Conservation (phyloP, 2,329 filamentous ascomycete species). For the Fusarium albosuccineum region DNA sequence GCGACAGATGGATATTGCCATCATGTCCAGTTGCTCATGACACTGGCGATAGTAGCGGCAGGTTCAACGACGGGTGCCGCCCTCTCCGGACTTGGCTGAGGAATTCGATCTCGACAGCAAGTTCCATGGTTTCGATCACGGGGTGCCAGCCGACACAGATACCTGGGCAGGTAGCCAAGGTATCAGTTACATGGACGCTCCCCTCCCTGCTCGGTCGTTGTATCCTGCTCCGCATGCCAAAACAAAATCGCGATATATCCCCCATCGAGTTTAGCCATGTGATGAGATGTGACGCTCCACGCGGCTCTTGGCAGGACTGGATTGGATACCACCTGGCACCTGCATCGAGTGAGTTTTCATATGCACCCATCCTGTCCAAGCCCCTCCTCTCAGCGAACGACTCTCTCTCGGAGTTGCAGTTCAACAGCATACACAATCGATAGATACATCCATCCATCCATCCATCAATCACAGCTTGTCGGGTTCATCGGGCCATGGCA, state of each 20-base stretch:
- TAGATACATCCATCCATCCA: too few species aligned
- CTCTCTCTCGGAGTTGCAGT: too few species aligned
- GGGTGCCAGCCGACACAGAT: too few species aligned
- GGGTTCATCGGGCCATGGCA: too few species aligned
- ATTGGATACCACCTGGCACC: slow-evolving; percentile 24
- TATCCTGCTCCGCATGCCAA: slow-evolving; percentile 28
- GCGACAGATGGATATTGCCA: not conserved
- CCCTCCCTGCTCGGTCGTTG: too few species aligned
- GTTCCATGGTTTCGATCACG: too few species aligned
- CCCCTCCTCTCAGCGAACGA: slow-evolving; percentile 21
- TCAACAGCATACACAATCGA: too few species aligned
- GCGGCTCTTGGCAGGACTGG: slow-evolving; percentile 28
- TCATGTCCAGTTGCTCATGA: slow-evolving; percentile 4
- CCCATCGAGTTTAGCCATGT: slow-evolving; percentile 40
- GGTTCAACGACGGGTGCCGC: slow-evolving; percentile 2
- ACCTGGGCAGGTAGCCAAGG: too few species aligned
- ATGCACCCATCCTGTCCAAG: not conserved
- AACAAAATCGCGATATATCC: slow-evolving; percentile 31
- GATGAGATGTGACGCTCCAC: slow-evolving; percentile 37
- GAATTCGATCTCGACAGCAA: not conserved
- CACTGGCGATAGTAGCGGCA: not conserved
- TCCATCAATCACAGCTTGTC: too few species aligned
- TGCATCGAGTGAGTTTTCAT: slow-evolving; percentile 17
- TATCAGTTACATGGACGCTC: too few species aligned
- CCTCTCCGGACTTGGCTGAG: not conserved